Evolutionary conservation across 495 filamentous ascomycete species (phyloP), one percentile per base, ranked within the genome.

Genomic region (Thozetella sp.): DNA sequence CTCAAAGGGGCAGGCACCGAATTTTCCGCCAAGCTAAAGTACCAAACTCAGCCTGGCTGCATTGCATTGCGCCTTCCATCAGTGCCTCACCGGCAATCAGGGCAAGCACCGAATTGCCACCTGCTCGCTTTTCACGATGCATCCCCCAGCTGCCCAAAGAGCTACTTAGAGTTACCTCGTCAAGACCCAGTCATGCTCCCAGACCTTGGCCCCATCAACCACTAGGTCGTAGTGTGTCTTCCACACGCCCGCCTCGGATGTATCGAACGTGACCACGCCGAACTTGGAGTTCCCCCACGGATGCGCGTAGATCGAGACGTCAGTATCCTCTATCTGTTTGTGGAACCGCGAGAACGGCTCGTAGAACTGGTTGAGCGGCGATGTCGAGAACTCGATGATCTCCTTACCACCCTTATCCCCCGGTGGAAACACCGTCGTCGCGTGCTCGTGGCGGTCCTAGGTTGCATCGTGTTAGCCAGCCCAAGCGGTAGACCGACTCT

Each of bases 361-460:
- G n/a, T 48, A 48, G n/a, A 48, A 48, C n/a, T 48, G 43, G 43
- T 48, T 48, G 11, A 48, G 43, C 20, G 43, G 43, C n/a, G 43
- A 48, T 10, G 43, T 48, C 11, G 43, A 48, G 20, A 48, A 48
- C 43, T 48, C 43, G 43, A 48, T 48, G n/a, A 48, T n/a, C 11
- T 10, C 10, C 3, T 48, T 48, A 10, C 43, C 43, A 19, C n/a
- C 9, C 43, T 19, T 19, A 4, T 4, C 9, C 10, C 20, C 20
- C n/a, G 43, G 43, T 10, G 43, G 43, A n/a, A 48, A 48, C 43
- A 48, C 3, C 43, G 43, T 48, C n/a, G 43, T 48, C n/a, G 43
- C 43, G n/a, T 48, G 43, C 43, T 48, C 43, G 43, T 48, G 43
- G 43, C 43, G 43, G 43, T 48, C 43, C 43, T 37, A 6, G 30